Conservation (phyloP, 1,139 yeast genomes). For the Scheffersomyces lignicola region DNA sequence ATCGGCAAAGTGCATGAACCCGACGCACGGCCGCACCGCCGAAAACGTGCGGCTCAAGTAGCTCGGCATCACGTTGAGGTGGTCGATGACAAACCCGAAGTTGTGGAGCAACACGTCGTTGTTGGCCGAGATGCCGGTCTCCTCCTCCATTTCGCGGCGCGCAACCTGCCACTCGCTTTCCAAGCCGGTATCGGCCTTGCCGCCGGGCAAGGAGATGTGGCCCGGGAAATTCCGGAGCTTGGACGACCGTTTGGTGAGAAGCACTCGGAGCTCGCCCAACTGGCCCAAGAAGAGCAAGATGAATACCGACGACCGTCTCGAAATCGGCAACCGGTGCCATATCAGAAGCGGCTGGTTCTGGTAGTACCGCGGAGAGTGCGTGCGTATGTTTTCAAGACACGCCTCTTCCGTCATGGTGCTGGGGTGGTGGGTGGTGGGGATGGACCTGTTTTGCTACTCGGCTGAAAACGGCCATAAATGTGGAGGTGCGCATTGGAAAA, state of each 20-base stretch:
- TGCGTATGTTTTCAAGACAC: constrained; percentile 21
- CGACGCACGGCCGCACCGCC: constrained; percentile 82
- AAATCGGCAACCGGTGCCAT: constrained; percentile 59
- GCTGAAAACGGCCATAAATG: too few species aligned
- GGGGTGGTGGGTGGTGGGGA: too few species aligned
- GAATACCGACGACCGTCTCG: constrained; percentile 77
- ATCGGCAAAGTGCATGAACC: constrained; percentile 44
- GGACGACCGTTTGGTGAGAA: constrained; percentile 75
- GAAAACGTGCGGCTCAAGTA: constrained; percentile 77
- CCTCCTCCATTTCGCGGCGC: constrained; percentile 82
- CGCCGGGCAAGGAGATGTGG: constrained; percentile 89
- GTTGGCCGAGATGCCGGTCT: constrained; percentile 67
- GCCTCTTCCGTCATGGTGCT: constrained; percentile 18
- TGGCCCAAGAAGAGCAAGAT: constrained; percentile 69
- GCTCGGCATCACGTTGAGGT: constrained; percentile 63
- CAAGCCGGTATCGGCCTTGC: constrained; percentile 65
- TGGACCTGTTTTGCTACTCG: too few species aligned
- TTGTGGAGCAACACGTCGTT: constrained; percentile 43
- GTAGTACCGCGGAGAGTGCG: constrained; percentile 25
- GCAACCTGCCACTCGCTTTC: constrained; percentile 76
- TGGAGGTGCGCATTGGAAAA: too few species aligned
- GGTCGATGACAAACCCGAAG: constrained; percentile 57
- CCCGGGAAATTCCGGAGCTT: constrained; percentile 75
- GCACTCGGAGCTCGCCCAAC: constrained; percentile 71
- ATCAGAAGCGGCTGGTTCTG: constrained; percentile 37